Evolutionary conservation across 768 basidiomycete genomes (phyloP), one percentile per base, ranked within the genome.

Genomic region (Pisolithus sp.): DNA sequence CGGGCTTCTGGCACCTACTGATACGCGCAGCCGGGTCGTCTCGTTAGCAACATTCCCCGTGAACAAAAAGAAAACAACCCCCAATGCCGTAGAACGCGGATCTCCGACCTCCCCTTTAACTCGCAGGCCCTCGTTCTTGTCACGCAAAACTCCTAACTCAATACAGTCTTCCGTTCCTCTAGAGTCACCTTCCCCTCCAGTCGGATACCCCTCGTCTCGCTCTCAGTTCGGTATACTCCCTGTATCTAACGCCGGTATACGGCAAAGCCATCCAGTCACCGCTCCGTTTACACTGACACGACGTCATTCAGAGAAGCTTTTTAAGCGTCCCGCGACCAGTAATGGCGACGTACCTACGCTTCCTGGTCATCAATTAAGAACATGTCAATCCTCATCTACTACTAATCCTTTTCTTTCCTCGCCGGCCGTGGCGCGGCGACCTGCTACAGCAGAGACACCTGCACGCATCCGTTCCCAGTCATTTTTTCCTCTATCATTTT

Each of bases 61-160:
- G 23, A 49, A 62, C 10, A 81, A 81, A 58, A 73, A 70, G 23
- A 72, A 68, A n/a, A 73, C 73, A 48, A 73, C 74, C 42, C 64
- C 48, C 10, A 48, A 54, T 36, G 34, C 69, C 66, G 38, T 57
- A 54, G 54, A 64, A 56, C 38, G 57, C 26, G 54, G 48, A 24
- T 34, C 53, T 21, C 52, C 67, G 18, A 64, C 74, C 7, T 77
- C 74, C 38, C 59, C 72, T 4, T 55, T 84, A 30, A 67, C 75
- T 10, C 78, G 83, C 47, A 81, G 80, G 62, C 60, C 80, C 9
- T 88, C 86, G 6, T 86, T 87, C 59, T 88, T 85, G 85, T 71
- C 69, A 43, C 76, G 79, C 53, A 82, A 73, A 67, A 74, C 78
- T 52, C 54, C 65, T 15, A 56, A 63, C 21, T 62, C 65, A 7